These are phyloP conservation scores for Annulohypoxylon bovei DNA, from an alignment of 495 filamentous ascomycete species.

Conservation along the genomic window DNA sequence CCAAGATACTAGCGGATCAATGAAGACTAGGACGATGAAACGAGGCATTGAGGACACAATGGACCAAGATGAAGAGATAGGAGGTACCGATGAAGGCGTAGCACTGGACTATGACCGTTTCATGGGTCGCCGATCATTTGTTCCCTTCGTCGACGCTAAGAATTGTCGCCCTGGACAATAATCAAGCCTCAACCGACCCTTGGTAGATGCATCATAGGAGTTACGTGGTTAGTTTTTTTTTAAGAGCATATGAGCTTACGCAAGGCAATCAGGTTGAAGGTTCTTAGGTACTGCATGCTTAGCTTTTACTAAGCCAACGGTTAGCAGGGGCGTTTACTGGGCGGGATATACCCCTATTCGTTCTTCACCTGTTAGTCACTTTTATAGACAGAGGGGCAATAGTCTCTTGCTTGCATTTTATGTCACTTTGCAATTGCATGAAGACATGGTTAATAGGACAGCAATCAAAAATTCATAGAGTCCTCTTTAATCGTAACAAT, in stretches of 20 bases:
- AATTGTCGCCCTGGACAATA: not conserved
- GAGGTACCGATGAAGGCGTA: slow-evolving; percentile 26
- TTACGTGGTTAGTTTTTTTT: slow-evolving; percentile 5
- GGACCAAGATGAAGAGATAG: slow-evolving; percentile 44
- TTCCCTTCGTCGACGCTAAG: slow-evolving; percentile 41
- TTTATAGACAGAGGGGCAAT: not conserved
- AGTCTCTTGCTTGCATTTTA: not conserved
- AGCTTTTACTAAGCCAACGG: not conserved
- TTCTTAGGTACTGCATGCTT: slow-evolving; percentile 2
- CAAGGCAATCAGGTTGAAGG: not conserved
- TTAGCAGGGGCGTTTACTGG: slow-evolving; percentile 29
- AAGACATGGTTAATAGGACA: not conserved
- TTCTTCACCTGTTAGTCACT: not conserved
- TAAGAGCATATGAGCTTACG: not conserved
- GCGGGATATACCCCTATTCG: slow-evolving; percentile 31
- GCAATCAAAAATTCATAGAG: not conserved
- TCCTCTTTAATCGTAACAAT: not conserved
- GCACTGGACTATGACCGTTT: slow-evolving; percentile 35
- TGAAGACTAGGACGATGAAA: slow-evolving; percentile 30
- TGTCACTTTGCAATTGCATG: not conserved
- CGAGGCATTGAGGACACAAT: slow-evolving; percentile 45
- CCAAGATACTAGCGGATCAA: not conserved
- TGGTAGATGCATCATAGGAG: not conserved
- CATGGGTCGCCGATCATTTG: slow-evolving; percentile 32
- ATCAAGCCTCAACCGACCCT: not conserved